Base-by-base conservation (phyloP, 257 asterid species). In the Lycium barbarum region DNA sequence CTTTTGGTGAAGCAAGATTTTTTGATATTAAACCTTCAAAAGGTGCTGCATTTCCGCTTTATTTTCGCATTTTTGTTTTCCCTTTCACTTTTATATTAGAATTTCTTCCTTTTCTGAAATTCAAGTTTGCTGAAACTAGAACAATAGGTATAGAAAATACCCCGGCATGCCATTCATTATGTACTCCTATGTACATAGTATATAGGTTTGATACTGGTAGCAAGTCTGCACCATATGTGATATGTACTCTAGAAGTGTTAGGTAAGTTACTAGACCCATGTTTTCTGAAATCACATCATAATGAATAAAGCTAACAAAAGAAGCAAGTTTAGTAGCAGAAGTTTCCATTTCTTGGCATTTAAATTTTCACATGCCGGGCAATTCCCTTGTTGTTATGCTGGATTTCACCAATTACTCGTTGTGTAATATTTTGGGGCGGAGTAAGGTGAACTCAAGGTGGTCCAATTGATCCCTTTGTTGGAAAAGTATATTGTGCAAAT, bases 1-100 rank as follows among this genome's bases (percentile, higher is more conserved):
- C 91, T 22, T 85, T 85, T 70, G 90, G 83, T 67, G 90, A 88
- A n/a, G 89, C 92, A 68, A 87, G 93, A 80, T 72, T 84, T 79
- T 84, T 86, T 74, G 90, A 90, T 67, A 61, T 68, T 82, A 79
- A 83, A 71, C 86, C 87, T 84, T 88, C 85, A 71, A 88, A 88
- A 90, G 97, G 98, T 94, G 83, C 65, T 58, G 63, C 70, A 57
- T 13, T 38, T 38, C 14, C 51, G 74, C 76, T 54, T 63, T 65
- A 49, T 38, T 38, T 61, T 45, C 54, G 20, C 38, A 1, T 83
- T 3, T 66, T 36, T 26, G 6, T 3, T 40, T 20, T 18, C 71
- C 3, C 1, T 33, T 38, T 87, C 65, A 4, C 63, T 81, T 9
- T n/a, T 54, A 14, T 20, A 57, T 2, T 15, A 72, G 45, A 49